Evolutionary conservation across 805 yeast species (phyloP), one percentile per base, ranked within the genome.

Genomic region (Wickerhamomyces chambardii): DNA sequence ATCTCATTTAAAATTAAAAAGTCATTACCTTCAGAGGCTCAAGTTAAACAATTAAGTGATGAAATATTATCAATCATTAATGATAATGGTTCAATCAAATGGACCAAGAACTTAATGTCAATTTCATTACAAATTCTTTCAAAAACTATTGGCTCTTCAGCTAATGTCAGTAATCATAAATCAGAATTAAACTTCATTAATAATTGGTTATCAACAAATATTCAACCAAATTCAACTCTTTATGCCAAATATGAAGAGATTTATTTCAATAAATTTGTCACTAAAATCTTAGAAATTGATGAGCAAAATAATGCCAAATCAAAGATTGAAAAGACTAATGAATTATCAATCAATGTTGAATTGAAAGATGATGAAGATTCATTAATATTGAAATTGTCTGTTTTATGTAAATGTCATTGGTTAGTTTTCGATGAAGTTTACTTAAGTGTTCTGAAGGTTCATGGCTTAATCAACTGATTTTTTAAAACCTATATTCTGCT

Each of bases 81-180:
- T 57, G 85, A 82, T 39, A 82, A 79, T 48, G 95, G 95, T 2
- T 84, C 83, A 53, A 75, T 84, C 39, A 84, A 87, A 61, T 85
- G 95, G 95, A 85, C 95, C 1, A 73, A 84, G 50, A 85, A 85
- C 55, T 73, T 84, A 18, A 70, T 75, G 43, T 66, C 82, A 14
- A 73, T 86, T 42, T 73, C 90, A 5, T 66, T 85, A 40, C 94
- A 81, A 51, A 50, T 82, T 33, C 70, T 72, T 25, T 70, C 72
- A 45, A 61, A 58, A 34, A 32, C 43, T 11, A 30, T 53, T 30
- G 40, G 53, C 6, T 47, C 57, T 35, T 56, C 53, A 16, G 51
- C 54, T 33, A 50, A 47, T 30, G 58, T 42, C 29, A 46, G 46
- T 21, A 58, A 55, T 36, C 38, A 34, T 4, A 59, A 57, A 16